Base-by-base conservation (phyloP, 805 yeast species). In the Brettanomyces naardenensis region DNA sequence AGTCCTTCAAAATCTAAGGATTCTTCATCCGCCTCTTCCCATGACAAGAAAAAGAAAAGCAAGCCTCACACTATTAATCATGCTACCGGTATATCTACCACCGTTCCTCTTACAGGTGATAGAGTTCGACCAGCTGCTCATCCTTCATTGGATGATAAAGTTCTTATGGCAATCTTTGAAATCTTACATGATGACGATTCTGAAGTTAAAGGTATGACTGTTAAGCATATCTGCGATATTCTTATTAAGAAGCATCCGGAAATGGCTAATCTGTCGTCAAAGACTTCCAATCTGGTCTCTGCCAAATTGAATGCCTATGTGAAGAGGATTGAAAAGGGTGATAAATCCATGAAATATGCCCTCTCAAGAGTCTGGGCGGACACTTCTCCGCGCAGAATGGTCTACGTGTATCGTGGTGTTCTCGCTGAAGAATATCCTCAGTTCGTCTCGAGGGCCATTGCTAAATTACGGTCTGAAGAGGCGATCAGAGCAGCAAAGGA, bases 361-460 rank as follows among this genome's bases (percentile, higher is more conserved):
- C 62, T 84, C 31, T 78, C 87, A 1, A 73, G 95, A 61, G 92
- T 84, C 58, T 84, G 95, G 95, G 90, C 94, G 3, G 90, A 83
- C 57, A 87, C 90, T 14, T 78, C 87, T 2, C 95, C 95, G 36
- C 80, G 84, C 52, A 70, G 95, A 65, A 84, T 84, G 95, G 88
- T 84, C 20, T 84, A 84, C 52, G 88, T 82, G 35, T 84, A 84
- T 58, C 75, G 92, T 51, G 95, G 94, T 28, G 62, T 81, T 21
- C 65, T 84, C 44, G 73, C 90, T 22, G 69, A 75, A n/a, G 89
- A 83, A 54, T 84, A 80, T 59, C 80, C 79, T 48, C 61, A 76
- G 28, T 85, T 79, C 53, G 90, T 84, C 6, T 73, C 77, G 36
- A 73, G 71, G 44, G 76, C 80, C 33, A 71, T 77, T 65, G 81